Evolutionary conservation across 345 rosid genomes (phyloP).

Genomic region (Salix dunnii): DNA sequence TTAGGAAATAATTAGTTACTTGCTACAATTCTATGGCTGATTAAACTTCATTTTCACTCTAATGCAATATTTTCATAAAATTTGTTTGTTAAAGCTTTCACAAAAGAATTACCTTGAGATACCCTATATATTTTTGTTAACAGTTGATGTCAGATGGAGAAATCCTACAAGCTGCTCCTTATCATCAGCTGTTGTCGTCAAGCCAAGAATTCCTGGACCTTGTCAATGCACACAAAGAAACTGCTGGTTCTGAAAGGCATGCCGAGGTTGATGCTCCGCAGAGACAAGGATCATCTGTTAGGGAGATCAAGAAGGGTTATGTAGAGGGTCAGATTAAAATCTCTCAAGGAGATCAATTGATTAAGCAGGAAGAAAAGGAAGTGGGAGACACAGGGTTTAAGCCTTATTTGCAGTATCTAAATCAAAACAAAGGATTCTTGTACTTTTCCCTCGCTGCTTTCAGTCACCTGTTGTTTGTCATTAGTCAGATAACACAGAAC

Average conservation of each 20-base stretch:
- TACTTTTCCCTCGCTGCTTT: slow-evolving; percentile 49
- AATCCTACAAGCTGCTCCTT: slow-evolving; percentile 66
- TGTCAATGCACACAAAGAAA: slow-evolving; percentile 88
- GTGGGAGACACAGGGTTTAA: slow-evolving; percentile 69
- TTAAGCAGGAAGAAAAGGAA: slow-evolving; percentile 80
- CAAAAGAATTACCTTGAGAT: no score
- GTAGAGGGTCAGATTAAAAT: slow-evolving; percentile 38
- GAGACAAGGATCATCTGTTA: slow-evolving; percentile 25
- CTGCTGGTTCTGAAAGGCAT: slow-evolving; percentile 77
- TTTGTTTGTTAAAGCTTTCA: neutral
- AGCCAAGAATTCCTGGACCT: slow-evolving; percentile 78
- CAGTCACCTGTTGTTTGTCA: slow-evolving; percentile 44
- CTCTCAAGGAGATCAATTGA: slow-evolving; percentile 63
- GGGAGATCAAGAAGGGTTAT: slow-evolving; percentile 57
- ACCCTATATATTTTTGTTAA: slow-evolving; percentile 1
- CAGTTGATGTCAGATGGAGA: slow-evolving; percentile 94
- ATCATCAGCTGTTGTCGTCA: slow-evolving; percentile 55
- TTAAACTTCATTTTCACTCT: neutral
- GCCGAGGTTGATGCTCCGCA: slow-evolving; percentile 36
- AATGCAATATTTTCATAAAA: neutral
- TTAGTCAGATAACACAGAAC: slow-evolving; percentile 61
- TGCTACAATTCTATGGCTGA: neutral
- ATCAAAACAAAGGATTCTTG: slow-evolving; percentile 69
- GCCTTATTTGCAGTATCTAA: slow-evolving; percentile 71
- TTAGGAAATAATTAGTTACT: neutral